Evolutionary conservation across 2,329 filamentous ascomycete species (phyloP).

Genomic region (Sarocladium oryzae): DNA sequence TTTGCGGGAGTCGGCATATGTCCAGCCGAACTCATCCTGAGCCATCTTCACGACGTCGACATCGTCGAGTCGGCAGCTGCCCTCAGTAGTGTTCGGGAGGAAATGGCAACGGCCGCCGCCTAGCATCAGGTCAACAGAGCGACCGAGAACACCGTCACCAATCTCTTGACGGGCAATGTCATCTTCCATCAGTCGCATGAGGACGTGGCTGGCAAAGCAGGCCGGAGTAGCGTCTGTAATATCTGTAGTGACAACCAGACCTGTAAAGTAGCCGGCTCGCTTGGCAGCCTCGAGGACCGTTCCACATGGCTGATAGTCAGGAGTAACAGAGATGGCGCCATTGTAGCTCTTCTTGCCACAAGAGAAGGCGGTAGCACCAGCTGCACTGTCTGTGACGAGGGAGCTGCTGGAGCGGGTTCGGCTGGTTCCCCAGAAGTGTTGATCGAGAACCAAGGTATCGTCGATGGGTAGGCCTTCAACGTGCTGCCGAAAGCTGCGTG

Average conservation of each 20-base stretch:
- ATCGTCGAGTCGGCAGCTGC: slow-evolving; percentile 76
- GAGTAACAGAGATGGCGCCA: slow-evolving; percentile 84
- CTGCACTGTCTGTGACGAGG: slow-evolving; percentile 89
- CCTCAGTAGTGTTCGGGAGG: slow-evolving; percentile 69
- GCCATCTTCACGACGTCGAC: slow-evolving; percentile 70
- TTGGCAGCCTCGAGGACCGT: slow-evolving; percentile 92
- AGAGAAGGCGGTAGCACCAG: slow-evolving; percentile 94
- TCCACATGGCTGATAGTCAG: slow-evolving; percentile 79
- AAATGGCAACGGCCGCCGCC: slow-evolving; percentile 94
- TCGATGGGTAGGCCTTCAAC: slow-evolving; percentile 64
- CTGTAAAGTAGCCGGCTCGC: slow-evolving; percentile 83
- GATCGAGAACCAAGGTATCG: slow-evolving; percentile 73
- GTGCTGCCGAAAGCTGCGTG: slow-evolving; percentile 78
- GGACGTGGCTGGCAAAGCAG: slow-evolving; percentile 62
- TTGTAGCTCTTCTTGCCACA: slow-evolving; percentile 95
- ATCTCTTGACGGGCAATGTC: slow-evolving; percentile 89
- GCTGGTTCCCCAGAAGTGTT: slow-evolving; percentile 84
- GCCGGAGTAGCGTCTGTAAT: slow-evolving; percentile 95
- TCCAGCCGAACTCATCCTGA: slow-evolving; percentile 69
- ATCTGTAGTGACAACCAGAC: slow-evolving; percentile 88
- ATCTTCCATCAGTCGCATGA: slow-evolving; percentile 59
- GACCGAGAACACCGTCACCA: slow-evolving; percentile 78
- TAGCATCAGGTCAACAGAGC: slow-evolving; percentile 85
- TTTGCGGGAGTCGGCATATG: slow-evolving; percentile 64
- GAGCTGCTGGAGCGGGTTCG: slow-evolving; percentile 79